Evolutionary conservation across 192 early-diverging fungal genomes (phyloP), one percentile per base, ranked within the genome.

Genomic region (Lunasporangiospora selenospora): DNA sequence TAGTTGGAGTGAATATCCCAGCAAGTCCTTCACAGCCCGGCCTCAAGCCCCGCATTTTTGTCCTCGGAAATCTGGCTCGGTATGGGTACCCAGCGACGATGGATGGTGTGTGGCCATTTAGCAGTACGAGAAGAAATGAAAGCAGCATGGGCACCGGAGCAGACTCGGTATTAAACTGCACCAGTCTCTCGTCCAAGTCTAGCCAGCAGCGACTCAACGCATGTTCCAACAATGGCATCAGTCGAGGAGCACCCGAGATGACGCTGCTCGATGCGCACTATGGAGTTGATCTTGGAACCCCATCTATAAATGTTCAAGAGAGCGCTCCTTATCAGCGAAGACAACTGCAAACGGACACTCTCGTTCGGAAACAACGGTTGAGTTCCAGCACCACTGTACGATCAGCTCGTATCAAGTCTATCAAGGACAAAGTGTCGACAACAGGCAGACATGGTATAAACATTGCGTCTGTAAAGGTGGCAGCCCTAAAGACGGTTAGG

Each of bases 171-270:
- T n/a, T n/a, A n/a, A n/a, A n/a, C n/a, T n/a, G n/a, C n/a, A n/a
- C n/a, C n/a, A n/a, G n/a, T n/a, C n/a, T n/a, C n/a, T 80, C 81
- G 45, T 71, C 77, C 67, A 37, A 62, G 24, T 86, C 82, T n/a
- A n/a, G n/a, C n/a, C 62, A 80, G 82, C 84, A 83, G 62, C 80
- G 76, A 9, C 79, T 86, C 37, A 82, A 84, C 39, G 75, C 67
- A 34, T 82, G 82, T 32, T 77, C 80, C 36, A 76, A 80, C 49
- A 75, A 40, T 39, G 82, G 84, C 15, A 77, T 70, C 30, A 82
- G 84, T 24, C 82, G 82, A 4, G 82, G 84, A 3, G 84, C 80
- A 10, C 84, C 84, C 19, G 82, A 86, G 47, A 84, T 86, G 24
- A 82, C 80, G 40, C 75, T 86, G 33, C 80, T 79, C 42, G 84